Percentiles rank a stretch among this genome's conserved stretches.
phyloP scores from a whole-genome alignment of 306 rosid species.

The Luffa acutangula region DNA sequence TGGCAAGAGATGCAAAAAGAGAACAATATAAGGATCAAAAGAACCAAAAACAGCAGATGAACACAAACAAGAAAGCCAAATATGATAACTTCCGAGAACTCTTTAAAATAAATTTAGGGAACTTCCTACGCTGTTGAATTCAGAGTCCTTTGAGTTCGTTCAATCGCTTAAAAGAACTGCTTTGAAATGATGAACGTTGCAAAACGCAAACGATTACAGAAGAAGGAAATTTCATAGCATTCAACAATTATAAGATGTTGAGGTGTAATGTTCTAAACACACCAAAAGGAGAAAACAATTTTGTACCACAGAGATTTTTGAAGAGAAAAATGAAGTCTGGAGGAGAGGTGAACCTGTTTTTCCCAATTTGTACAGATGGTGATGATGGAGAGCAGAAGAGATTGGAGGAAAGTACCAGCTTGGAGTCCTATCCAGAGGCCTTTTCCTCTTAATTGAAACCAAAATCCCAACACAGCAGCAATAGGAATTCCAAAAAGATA shows the following conservation, averaged over 20 bases:
- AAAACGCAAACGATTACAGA: no score
- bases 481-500: conserved; percentile 63
- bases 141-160: neutral
- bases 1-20: neutral
- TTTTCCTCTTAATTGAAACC: conserved; percentile 33
- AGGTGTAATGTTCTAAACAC: neutral
- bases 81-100: neutral
- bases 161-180: neutral
- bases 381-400: conserved; percentile 25
- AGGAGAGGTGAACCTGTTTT: conserved; percentile 25
- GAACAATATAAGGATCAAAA: neutral
- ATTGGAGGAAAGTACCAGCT: conserved; percentile 38
- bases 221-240: neutral
- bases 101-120: no score
- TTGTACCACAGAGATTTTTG: neutral
- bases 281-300: no score
- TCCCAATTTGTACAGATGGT: conserved; percentile 47
- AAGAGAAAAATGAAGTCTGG: neutral
- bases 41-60: neutral
- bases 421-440: conserved; percentile 64
- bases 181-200: no score
- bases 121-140: neutral
- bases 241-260: neutral
- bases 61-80: neutral
- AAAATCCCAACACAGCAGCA: conserved; percentile 40